phyloP scores from a whole-genome alignment of 2,329 filamentous ascomycete genomes.

The Onygenales sp. region DNA sequence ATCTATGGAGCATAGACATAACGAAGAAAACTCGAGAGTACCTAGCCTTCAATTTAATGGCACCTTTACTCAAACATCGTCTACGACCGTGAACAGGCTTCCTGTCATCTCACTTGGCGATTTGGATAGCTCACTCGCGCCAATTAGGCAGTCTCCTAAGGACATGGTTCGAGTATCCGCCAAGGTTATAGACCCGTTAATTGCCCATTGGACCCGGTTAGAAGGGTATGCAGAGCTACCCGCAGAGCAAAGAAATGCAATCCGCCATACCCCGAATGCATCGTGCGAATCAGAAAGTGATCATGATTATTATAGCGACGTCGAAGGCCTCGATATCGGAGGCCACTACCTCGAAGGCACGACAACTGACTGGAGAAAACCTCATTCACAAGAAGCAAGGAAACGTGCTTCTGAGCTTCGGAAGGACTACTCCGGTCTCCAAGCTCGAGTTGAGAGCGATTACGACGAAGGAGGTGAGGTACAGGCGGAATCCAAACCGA shows the following conservation, averaged over 20 bases:
- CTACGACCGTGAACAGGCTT: slow-evolving; percentile 16
- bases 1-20: slow-evolving; percentile 18
- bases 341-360: slow-evolving; percentile 27
- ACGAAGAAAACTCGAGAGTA: slow-evolving; percentile 12
- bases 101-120: slow-evolving; percentile 24
- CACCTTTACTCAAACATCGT: slow-evolving; percentile 7
- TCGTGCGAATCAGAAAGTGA: slow-evolving; percentile 18
- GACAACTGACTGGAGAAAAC: slow-evolving; percentile 27
- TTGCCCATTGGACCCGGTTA: slow-evolving; percentile 20
- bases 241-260: slow-evolving; percentile 4
- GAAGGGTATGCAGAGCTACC: slow-evolving; percentile 8
- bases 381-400: slow-evolving; percentile 28
- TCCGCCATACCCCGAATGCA: slow-evolving; percentile 7
- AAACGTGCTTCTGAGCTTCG: slow-evolving; percentile 21
- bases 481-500: slow-evolving; percentile 10
- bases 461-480: slow-evolving; percentile 16
- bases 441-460: slow-evolving; percentile 29
- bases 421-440: slow-evolving; percentile 24
- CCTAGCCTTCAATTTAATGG: slow-evolving; percentile 7
- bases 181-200: slow-evolving; percentile 23
- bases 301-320: slow-evolving; percentile 10
- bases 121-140: slow-evolving; percentile 22
- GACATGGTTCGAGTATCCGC: slow-evolving; percentile 31
- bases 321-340: slow-evolving; percentile 17
- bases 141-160: slow-evolving; percentile 25